Conservation (phyloP, 345 rosid genomes). For the Eucalyptus polyanthemos region DNA sequence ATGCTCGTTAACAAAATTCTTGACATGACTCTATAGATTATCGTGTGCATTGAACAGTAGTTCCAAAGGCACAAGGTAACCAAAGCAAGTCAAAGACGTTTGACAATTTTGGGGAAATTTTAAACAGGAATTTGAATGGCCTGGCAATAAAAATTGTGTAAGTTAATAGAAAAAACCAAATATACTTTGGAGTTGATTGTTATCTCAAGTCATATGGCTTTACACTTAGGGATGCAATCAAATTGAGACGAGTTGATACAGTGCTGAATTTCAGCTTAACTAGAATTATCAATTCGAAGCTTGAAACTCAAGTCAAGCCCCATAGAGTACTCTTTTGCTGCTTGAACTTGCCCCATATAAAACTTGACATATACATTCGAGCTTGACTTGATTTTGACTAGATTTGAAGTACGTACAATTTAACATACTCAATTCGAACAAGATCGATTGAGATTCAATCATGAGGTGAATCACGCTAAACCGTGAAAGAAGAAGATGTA, state of each 20-base stretch:
- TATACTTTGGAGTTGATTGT: background rate
- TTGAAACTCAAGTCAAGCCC: background rate
- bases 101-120: rapidly evolving
- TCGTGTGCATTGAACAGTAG: rapidly evolving
- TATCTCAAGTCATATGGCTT: background rate
- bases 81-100: background rate
- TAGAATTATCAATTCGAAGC: background rate
- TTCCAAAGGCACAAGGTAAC: background rate
- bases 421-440: background rate
- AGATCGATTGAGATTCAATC: background rate
- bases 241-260: background rate
- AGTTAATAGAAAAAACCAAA: rapidly evolving
- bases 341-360: background rate
- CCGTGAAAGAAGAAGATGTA: background rate
- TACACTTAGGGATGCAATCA: background rate
- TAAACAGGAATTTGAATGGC: background rate
- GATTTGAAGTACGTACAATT: background rate
- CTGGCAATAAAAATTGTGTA: background rate
- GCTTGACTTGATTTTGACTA: background rate
- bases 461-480: background rate
- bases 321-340: background rate
- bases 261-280: rapidly evolving
- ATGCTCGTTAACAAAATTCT: background rate
- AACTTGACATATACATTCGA: background rate
- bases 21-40: background rate